Evolutionary conservation across 805 yeast genomes (phyloP), one percentile per base, ranked within the genome.

Genomic region (Saturnispora galanensis): DNA sequence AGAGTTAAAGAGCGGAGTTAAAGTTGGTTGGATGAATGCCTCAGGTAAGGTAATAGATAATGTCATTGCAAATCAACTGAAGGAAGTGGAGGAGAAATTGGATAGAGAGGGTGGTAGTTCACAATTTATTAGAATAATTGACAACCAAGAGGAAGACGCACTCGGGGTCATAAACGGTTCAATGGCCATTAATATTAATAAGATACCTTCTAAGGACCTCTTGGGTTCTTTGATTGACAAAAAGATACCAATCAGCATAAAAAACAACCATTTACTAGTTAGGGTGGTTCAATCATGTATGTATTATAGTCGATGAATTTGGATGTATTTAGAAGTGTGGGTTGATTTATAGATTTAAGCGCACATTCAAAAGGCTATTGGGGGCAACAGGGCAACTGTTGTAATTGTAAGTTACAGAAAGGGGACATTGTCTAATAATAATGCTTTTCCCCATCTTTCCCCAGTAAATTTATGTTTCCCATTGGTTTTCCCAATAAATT

Each of bases 1-100:
- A 8, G 45, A 42, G 3, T 8, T 31, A 21, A 28, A 37, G 28
- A 11, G 13, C 16, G 18, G 33, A 10, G 8, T 32, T 18, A 12
- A 31, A 21, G 28, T 42, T 13, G 45, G 41, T n/a, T 42, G 45
- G 45, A 36, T 37, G 12, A 31, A 26, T 37, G 17, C 18, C 7
- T 37, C 36, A 21, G 10, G 15, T n/a, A 13, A 10, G 10, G 17
- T 31, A 9, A 3, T 36, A 18, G 34, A 30, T 11, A 4, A 12
- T 3, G 4, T 5, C 3, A 12, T 16, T 8, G n/a, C 17, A 18
- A 30, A 30, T n/a, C 36, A 28, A 8, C 21, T 42, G 3, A 21
- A 21, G 26, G 26, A 21, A 21, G 7, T 21, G 26, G 8, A 5
- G 6, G 26, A 21, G 7, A 21, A 21, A 21, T 21, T 21, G 26